A percentile compares a stretch with the other conserved stretches of the same genome.
phyloP scores from a whole-genome alignment of 805 yeast species.

The Saturnispora halmiae region DNA sequence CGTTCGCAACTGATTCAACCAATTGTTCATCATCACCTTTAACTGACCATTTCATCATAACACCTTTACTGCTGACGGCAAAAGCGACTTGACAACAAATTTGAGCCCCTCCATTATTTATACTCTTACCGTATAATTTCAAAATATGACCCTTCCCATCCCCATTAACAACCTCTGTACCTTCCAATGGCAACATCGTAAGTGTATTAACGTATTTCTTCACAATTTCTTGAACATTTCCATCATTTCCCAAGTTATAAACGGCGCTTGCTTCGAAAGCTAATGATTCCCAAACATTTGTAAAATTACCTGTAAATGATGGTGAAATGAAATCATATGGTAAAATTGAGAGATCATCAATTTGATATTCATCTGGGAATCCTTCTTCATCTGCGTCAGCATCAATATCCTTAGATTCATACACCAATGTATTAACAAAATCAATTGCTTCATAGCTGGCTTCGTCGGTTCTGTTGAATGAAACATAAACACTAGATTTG shows the following conservation, averaged over 20 bases:
- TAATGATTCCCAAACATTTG: constrained; percentile 65
- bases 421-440: constrained; percentile 60
- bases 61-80: constrained; percentile 40
- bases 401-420: constrained; percentile 71
- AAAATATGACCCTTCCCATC: constrained; percentile 53
- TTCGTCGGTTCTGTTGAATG: constrained; percentile 52
- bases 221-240: constrained; percentile 42
- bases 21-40: constrained; percentile 45
- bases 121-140: constrained; percentile 75
- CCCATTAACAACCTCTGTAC: constrained; percentile 54
- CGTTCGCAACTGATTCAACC: constrained; percentile 42
- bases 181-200: constrained; percentile 66
- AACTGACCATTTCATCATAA: constrained; percentile 50
- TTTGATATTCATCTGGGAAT: constrained; percentile 85
- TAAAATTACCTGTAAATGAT: constrained; percentile 68
- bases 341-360: constrained; percentile 64
- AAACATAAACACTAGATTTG: constrained; percentile 69
- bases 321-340: constrained; percentile 82
- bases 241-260: constrained; percentile 47
- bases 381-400: constrained; percentile 70
- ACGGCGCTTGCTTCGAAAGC: constrained; percentile 55
- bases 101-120: constrained; percentile 40
- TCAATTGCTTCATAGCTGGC: constrained; percentile 26
- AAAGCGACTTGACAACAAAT: constrained; percentile 42
- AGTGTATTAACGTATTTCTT: constrained; percentile 43